phyloP scores from a whole-genome alignment of 2,329 filamentous ascomycete genomes.

The Lecanicillium sp. region DNA sequence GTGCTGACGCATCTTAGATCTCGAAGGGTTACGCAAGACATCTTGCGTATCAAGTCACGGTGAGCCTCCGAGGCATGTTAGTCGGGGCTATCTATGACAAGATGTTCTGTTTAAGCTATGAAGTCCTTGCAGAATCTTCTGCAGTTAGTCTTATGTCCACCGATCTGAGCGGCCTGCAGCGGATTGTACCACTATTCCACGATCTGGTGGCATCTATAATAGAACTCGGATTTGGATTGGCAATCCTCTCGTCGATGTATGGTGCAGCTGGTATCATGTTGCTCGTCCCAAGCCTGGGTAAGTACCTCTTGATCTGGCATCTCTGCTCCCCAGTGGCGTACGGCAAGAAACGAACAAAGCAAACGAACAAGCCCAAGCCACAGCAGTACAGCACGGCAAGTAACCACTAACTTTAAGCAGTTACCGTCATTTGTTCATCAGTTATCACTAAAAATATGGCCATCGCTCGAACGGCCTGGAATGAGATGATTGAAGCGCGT shows the following conservation, averaged over 20 bases:
- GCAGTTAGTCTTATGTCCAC: not conserved
- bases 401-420: not conserved
- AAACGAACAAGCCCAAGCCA: too few relatives aligned
- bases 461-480: not conserved
- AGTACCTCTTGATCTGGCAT: not conserved
- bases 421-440: not conserved
- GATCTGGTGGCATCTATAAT: not conserved
- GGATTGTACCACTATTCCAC: not conserved
- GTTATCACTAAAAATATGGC: not conserved
- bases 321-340: not conserved
- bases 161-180: not conserved
- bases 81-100: slow-evolving; percentile 1
- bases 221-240: not conserved
- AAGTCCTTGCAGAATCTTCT: not conserved
- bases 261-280: not conserved
- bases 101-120: not conserved
- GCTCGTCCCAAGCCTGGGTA: not conserved
- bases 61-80: not conserved
- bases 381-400: too few relatives aligned
- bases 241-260: not conserved
- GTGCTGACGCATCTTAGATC: not conserved
- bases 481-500: not conserved
- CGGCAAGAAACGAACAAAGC: not conserved
- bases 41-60: not conserved
- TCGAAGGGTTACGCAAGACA: not conserved